Base-by-base conservation (phyloP, 2,329 filamentous ascomycete genomes). In the Exophiala viscosa region DNA sequence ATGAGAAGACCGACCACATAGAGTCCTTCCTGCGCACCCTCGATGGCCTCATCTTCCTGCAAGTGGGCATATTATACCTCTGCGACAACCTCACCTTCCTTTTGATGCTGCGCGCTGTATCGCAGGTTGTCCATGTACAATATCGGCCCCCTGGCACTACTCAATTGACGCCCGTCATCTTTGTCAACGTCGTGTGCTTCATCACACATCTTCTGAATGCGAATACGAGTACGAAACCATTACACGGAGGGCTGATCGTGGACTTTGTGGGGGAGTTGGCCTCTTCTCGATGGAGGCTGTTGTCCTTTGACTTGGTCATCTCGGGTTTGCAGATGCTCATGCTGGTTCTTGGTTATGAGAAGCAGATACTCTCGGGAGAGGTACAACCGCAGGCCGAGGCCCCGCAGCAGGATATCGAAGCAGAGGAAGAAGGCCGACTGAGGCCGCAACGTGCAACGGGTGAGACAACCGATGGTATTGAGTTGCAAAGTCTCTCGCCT, bases 231-330 rank as follows among this genome's bases (percentile, higher is more conserved):
- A 72, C 71, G n/a, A 54, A 53, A 33, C 76, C 75, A 5, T 79
- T 84, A 10, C 81, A 85, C 62, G 82, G 83, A 5, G 81, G 83
- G 2, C 59, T 85, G 45, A 74, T 83, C 59, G 81, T 86, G 62
- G 82, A 85, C 66, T 84, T 85, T 62, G 79, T 85, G 48, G 82
- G 83, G 13, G 80, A 84, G 65, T 73, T 77, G 59, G 78, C 76
- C 2, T 80, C 81, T 2, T 76, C 78, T 48, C 78, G 77, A 62
- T 65, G 76, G 43, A 73, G 75, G 57, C 70, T 85, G 10, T 61
- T 80, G 3, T 62, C 70, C 3, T 68, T 84, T 55, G 82, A 85
- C 63, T 38, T 78, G 7, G 65, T 82, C 33, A 70, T 84, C 9
- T 60, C 83, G 54, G 55, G 73, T 4, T 65, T 85, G 57, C 81